Base-by-base conservation (phyloP, 352 stramenopile species). In the Phytophthora citricola region DNA sequence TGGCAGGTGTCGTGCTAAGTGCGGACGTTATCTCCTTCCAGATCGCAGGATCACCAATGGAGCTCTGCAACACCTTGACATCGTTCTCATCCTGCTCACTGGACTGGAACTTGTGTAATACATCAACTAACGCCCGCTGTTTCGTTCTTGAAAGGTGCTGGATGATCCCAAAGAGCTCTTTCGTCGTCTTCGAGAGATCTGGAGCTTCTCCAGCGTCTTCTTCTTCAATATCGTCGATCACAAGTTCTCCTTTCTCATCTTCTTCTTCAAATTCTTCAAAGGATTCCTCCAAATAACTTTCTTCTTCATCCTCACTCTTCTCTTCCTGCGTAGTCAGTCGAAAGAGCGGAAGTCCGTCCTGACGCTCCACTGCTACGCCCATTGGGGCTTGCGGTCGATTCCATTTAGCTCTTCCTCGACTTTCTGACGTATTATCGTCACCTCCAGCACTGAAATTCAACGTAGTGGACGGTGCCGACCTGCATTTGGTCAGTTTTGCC, bases 261-360 rank as follows among this genome's bases (percentile, higher is more conserved):
- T 85, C 71, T 1, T 83, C 80, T 40, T 93, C 83, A 72, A 92
- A 93, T 27, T 90, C 85, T 65, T 95, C 87, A 66, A 95, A 95
- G 0, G 85, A 93, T 36, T 95, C 87, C 15, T 93, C 85, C 65
- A 91, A 59, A 59, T 95, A 95, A 17, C 66, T 80, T 5, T 92
- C 82, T 29, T 90, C 80, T 22, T 76, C 71, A 10, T 78, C 73
- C 0, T 20, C 38, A 43, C 72, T 58, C 2, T 77, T 58, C 24
- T 51, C 62, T 15, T 56, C 29, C 2, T 55, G 39, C 2, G 59
- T 75, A 44, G 63, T 73, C 12, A 85, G 46, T 9, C 62, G 75
- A 12, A 81, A 77, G 15, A 65, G 67, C 10, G 70, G 63, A 7
- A 67, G 53, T 0, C 78, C 74, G 10, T 88, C 73, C 8, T 69